Conservation (phyloP, 2,329 filamentous ascomycete genomes). For the Verticillium zaregamsianum region DNA sequence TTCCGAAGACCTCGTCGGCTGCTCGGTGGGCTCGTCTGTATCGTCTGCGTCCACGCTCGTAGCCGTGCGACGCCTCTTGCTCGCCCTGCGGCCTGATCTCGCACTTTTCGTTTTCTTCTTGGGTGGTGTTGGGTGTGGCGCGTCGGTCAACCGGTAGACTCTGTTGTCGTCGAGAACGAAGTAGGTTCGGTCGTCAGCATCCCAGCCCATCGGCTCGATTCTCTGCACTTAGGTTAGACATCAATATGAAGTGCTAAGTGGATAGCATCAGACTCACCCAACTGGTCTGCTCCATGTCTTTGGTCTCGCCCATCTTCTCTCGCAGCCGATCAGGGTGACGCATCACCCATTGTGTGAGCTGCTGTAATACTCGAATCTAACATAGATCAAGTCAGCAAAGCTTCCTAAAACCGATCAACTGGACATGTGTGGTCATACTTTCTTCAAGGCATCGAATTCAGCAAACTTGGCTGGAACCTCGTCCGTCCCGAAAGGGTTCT, state of each 20-base stretch:
- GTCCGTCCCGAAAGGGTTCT: slow-evolving; percentile 81
- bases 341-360: slow-evolving; percentile 86
- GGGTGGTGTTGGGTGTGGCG: slow-evolving; percentile 58
- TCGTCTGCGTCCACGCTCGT: slow-evolving; percentile 35
- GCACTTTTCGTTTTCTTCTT: slow-evolving; percentile 63
- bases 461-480: slow-evolving; percentile 71
- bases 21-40: slow-evolving; percentile 17
- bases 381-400: background rate
- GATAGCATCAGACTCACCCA: slow-evolving; percentile 59
- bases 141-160: slow-evolving; percentile 82
- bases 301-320: slow-evolving; percentile 78
- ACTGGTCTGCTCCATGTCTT: slow-evolving; percentile 72
- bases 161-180: slow-evolving; percentile 92
- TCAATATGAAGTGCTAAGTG: slow-evolving; percentile 13
- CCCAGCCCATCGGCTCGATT: slow-evolving; percentile 84
- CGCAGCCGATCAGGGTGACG: slow-evolving; percentile 82
- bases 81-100: slow-evolving; percentile 58
- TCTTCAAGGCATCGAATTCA: slow-evolving; percentile 77
- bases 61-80: slow-evolving; percentile 64
- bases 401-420: background rate
- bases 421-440: slow-evolving; percentile 42
- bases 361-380: slow-evolving; percentile 74
- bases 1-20: background rate
- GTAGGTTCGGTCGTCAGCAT: slow-evolving; percentile 80
- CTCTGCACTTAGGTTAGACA: slow-evolving; percentile 36